Evolutionary conservation across 345 rosid genomes (phyloP), one percentile per base, ranked within the genome.

Genomic region (Sonneratia alba): DNA sequence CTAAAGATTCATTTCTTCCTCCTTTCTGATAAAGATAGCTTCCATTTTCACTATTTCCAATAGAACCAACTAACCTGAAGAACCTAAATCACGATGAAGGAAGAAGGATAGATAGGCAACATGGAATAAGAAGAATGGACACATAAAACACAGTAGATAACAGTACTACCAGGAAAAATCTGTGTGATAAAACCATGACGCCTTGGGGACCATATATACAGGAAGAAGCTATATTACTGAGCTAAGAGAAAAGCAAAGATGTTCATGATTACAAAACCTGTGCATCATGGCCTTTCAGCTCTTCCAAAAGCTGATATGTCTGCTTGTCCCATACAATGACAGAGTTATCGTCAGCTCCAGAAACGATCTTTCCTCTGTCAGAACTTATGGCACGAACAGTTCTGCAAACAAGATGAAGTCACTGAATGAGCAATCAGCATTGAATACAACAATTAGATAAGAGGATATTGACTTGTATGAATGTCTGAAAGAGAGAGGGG

Each of bases 251-350:
- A 62, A n/a, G 13, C 16, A n/a, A 43, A 40, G 34, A 27, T 43
- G 32, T 45, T 67, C 22, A 56, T 42, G 61, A 40, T 71, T 73
- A 77, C 48, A 83, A 78, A 84, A 95, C 99, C 99, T 88, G 96
- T 48, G 86, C 85, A 75, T 92, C 93, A 63, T 96, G 99, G 78
- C 98, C 98, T 83, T 92, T 92, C 75, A 96, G 86, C 81, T 88
- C 99, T 85, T 92, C 97, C 62, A 91, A 86, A 79, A 92, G 91
- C 83, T 88, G 92, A 61, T 86, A 81, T 73, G 96, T 91, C 80
- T 92, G 98, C 85, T 96, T 96, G 77, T 96, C 98, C 99, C 99
- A 96, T 61, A 96, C 97, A 76, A 92, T 84, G 73, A 96, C 87
- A 78, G 98, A 88, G 71, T 83, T 89, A 84, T 96, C 99, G 82